Conservation (phyloP, 1,139 yeast genomes). For the Scheffersomyces segobiensis region DNA sequence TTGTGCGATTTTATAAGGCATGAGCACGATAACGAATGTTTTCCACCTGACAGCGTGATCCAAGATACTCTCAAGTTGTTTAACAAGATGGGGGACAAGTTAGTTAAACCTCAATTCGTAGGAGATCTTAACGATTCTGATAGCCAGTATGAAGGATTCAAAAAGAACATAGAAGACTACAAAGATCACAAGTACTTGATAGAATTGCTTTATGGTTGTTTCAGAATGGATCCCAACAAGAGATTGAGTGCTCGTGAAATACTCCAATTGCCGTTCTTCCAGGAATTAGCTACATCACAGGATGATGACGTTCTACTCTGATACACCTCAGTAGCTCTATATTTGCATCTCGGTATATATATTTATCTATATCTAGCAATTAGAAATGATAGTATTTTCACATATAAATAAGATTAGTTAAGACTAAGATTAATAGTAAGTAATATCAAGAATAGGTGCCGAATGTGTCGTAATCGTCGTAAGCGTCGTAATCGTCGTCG, state of each 20-base stretch:
- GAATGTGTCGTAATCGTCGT: constrained; percentile 9
- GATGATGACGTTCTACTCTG: constrained; percentile 41
- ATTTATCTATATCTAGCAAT: constrained; percentile 2
- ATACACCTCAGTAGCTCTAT: neutral
- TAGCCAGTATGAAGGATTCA: constrained; percentile 14
- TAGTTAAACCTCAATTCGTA: constrained; percentile 22
- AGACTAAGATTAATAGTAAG: neutral
- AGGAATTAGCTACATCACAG: constrained; percentile 30
- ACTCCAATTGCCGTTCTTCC: constrained; percentile 55
- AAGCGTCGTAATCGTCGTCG: constrained; percentile 18
- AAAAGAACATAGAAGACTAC: constrained; percentile 26
- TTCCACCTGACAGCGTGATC: constrained; percentile 42
- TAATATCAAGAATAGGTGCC: neutral
- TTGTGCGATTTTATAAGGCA: constrained; percentile 29
- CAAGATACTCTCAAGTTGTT: constrained; percentile 38
- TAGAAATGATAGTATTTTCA: constrained; percentile 2
- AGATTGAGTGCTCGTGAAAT: constrained; percentile 60
- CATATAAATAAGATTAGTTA: neutral
- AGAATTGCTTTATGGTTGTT: constrained; percentile 53
- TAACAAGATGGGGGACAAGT: constrained; percentile 24
- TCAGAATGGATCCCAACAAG: constrained; percentile 57
- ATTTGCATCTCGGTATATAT: neutral
- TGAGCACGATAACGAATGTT: constrained; percentile 36
- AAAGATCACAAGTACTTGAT: constrained; percentile 47
- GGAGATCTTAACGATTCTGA: constrained; percentile 7